Conservation (phyloP, 306 rosid species). For the Cicer cuneatum region DNA sequence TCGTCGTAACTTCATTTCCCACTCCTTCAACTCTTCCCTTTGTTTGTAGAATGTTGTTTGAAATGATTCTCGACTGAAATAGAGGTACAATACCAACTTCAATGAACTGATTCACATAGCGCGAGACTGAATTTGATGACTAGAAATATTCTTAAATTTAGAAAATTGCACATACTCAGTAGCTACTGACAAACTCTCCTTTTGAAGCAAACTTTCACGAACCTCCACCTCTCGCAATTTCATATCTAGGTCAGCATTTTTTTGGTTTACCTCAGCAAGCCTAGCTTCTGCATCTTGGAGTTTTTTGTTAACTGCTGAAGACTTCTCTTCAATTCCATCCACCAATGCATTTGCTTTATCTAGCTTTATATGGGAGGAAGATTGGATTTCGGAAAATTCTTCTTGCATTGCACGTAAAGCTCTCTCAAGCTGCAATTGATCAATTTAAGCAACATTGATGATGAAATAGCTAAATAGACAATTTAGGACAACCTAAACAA, state of each 20-base stretch:
- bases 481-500: conserved; percentile 28
- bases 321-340: conserved; percentile 76
- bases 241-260: conserved; percentile 72
- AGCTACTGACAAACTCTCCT: conserved; percentile 68
- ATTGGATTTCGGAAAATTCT: conserved; percentile 62
- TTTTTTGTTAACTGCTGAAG: conserved; percentile 64
- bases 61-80: conserved; percentile 78
- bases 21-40: conserved; percentile 74
- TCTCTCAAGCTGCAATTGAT: conserved; percentile 73
- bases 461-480: conserved; percentile 32
- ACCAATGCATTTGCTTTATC: conserved; percentile 68
- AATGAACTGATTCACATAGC: conserved; percentile 23
- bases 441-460: conserved; percentile 34
- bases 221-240: conserved; percentile 79
- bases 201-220: conserved; percentile 68
- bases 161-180: conserved; percentile 63
- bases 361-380: conserved; percentile 66
- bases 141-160: conserved; percentile 22
- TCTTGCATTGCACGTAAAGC: conserved; percentile 62
- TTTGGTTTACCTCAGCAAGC: conserved; percentile 75
- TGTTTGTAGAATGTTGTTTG: conserved; percentile 64
- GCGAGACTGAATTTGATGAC: conserved; percentile 12
- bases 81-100: conserved; percentile 23
- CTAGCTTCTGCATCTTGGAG: conserved; percentile 79
- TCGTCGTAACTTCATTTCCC: conserved; percentile 78